A percentile compares a stretch with the other conserved stretches of the same genome.
Evolutionary conservation across 768 basidiomycete species (phyloP).

Genomic region (Holtermanniella nyarrowii): DNA sequence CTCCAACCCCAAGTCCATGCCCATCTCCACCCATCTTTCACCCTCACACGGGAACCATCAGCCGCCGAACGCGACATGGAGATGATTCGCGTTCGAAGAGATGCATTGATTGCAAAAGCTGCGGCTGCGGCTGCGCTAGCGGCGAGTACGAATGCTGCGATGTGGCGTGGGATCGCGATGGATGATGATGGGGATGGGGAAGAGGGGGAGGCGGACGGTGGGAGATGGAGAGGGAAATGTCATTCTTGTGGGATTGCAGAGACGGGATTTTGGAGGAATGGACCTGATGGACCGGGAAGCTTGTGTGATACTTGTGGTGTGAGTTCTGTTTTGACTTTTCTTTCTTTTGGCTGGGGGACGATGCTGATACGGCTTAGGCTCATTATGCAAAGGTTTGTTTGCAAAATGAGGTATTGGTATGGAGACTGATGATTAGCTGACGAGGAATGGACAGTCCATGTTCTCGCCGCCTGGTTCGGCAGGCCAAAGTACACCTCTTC

Average conservation of each 20-base stretch:
- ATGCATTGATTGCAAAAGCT: constrained; percentile 24
- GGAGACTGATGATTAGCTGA: no score
- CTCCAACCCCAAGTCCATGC: constrained; percentile 6
- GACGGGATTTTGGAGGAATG: constrained; percentile 24
- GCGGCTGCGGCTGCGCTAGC: neutral
- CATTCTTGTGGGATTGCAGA: constrained; percentile 21
- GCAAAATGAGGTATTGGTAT: no score
- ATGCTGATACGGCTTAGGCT: neutral
- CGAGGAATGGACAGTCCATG: no score
- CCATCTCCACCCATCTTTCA: neutral
- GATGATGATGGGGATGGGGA: neutral
- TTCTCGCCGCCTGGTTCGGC: no score
- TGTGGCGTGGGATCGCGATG: neutral
- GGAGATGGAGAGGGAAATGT: constrained; percentile 10
- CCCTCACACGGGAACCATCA: constrained; percentile 4
- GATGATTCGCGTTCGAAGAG: constrained; percentile 20
- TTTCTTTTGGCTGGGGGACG: neutral
- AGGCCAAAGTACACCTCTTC: no score
- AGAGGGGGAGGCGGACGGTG: neutral
- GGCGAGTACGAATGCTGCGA: neutral
- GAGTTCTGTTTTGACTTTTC: constrained; percentile 4
- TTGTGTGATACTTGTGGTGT: constrained; percentile 32
- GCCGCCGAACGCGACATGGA: constrained; percentile 31
- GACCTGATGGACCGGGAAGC: constrained; percentile 31
- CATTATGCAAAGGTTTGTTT: constrained; percentile 2